A percentile compares a stretch with the other conserved stretches of the same genome.
These are phyloP conservation scores for Colletotrichum chlorophyti DNA, from an alignment of 2,329 filamentous ascomycete genomes.

Conservation along the genomic window DNA sequence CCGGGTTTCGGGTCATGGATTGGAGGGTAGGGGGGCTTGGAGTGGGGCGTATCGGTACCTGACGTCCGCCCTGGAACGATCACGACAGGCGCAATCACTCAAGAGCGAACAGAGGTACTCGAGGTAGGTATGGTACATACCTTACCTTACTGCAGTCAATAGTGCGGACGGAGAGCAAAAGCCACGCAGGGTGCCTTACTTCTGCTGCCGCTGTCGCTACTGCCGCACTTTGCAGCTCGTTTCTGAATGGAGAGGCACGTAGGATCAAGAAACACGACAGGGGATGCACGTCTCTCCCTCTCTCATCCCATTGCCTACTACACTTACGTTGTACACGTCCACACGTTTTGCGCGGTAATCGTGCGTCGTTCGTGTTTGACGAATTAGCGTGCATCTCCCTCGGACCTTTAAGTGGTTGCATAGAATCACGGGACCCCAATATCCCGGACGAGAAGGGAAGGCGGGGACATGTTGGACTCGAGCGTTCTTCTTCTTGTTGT, in stretches of 20 bases:
- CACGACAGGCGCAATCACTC: background rate
- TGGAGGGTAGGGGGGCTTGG: background rate
- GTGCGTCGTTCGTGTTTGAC: slow-evolving; percentile 5
- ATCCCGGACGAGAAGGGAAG: slow-evolving; percentile 18
- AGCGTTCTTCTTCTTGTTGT: background rate
- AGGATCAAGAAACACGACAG: too few relatives aligned
- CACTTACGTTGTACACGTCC: too few relatives aligned
- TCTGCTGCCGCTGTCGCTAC: too few relatives aligned
- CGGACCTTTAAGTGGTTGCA: slow-evolving; percentile 27
- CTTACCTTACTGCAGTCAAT: background rate
- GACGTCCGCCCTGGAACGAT: too few relatives aligned
- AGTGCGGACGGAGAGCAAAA: too few relatives aligned
- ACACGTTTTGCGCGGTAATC: background rate
- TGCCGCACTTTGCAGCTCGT: too few relatives aligned
- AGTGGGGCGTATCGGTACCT: background rate
- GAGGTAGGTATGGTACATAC: background rate
- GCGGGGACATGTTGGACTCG: slow-evolving; percentile 6
- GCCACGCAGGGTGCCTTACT: too few relatives aligned
- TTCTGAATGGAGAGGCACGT: too few relatives aligned
- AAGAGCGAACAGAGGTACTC: too few relatives aligned
- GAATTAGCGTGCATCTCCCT: background rate
- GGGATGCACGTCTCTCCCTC: background rate
- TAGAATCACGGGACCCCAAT: slow-evolving; percentile 20
- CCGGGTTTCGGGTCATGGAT: slow-evolving; percentile 18
- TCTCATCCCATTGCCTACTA: background rate